phyloP scores from a whole-genome alignment of 2,329 filamentous ascomycete species.

The Teratosphaeria gauchensis region DNA sequence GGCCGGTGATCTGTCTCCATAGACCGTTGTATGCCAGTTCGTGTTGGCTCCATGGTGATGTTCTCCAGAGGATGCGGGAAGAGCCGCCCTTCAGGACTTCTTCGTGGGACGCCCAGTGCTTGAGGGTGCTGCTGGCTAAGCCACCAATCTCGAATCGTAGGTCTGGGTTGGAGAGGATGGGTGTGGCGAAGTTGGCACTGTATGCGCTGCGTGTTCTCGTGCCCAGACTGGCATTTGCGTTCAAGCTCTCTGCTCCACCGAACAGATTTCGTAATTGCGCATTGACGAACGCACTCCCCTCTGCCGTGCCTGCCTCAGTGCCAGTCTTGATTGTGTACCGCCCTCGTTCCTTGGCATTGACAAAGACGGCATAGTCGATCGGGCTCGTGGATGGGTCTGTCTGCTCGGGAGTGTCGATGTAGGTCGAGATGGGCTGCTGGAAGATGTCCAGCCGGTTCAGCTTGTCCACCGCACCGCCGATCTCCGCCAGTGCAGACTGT shows the following conservation, averaged over 20 bases:
- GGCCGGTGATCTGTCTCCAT: conserved; percentile 81
- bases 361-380: conserved; percentile 71
- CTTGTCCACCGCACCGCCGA: conserved; percentile 62
- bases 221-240: conserved; percentile 76
- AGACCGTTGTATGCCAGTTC: conserved; percentile 69
- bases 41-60: conserved; percentile 51
- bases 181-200: conserved; percentile 73
- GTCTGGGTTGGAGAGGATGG: conserved; percentile 76
- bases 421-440: conserved; percentile 70
- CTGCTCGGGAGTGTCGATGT: conserved; percentile 65
- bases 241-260: conserved; percentile 83
- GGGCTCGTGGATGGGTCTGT: conserved; percentile 59
- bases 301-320: conserved; percentile 85
- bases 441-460: conserved; percentile 81
- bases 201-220: conserved; percentile 89
- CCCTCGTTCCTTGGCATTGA: conserved; percentile 69
- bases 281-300: conserved; percentile 87
- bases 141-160: conserved; percentile 69
- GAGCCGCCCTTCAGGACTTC: conserved; percentile 73
- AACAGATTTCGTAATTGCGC: conserved; percentile 84
- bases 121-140: conserved; percentile 73
- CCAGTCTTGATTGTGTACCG: conserved; percentile 85
- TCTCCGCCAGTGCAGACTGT: conserved; percentile 63
- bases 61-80: conserved; percentile 67
- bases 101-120: conserved; percentile 89